Conservation (phyloP, 2,329 filamentous ascomycete species). For the Corynespora cassiicola region DNA sequence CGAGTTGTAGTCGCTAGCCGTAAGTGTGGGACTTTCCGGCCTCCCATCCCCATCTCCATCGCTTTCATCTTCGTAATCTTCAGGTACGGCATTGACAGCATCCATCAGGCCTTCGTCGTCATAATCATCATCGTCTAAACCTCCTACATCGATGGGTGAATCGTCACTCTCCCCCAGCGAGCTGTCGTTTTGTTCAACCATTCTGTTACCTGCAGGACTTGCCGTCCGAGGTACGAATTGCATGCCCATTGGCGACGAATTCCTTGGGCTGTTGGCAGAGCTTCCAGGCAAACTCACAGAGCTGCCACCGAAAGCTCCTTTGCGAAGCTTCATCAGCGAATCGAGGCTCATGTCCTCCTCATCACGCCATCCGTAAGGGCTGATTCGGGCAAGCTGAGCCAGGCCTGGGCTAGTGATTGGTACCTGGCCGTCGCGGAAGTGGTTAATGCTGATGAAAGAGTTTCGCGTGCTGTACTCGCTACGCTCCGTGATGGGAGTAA, state of each 20-base stretch:
- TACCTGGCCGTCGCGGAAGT: constrained; percentile 54
- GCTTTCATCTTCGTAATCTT: constrained; percentile 20
- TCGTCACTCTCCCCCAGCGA: constrained; percentile 33
- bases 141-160: constrained; percentile 22
- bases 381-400: constrained; percentile 72
- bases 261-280: constrained; percentile 42
- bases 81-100: constrained; percentile 35
- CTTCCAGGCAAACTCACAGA: constrained; percentile 71
- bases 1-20: constrained; percentile 35
- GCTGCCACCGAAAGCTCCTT: constrained; percentile 81
- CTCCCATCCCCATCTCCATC: constrained; percentile 21
- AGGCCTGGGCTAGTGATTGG: constrained; percentile 73
- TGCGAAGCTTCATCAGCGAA: constrained; percentile 74
- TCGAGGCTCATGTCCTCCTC: constrained; percentile 76
- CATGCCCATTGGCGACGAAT: constrained; percentile 46
- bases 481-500: constrained; percentile 94
- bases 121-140: constrained; percentile 26
- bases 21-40: constrained; percentile 40
- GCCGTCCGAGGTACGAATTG: constrained; percentile 35
- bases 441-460: constrained; percentile 78
- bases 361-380: constrained; percentile 59
- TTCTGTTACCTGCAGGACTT: constrained; percentile 36
- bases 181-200: constrained; percentile 32
- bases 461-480: constrained; percentile 97
- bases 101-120: constrained; percentile 30